Base-by-base conservation (phyloP, 805 yeast genomes). In the Saturnispora ahearnii region DNA sequence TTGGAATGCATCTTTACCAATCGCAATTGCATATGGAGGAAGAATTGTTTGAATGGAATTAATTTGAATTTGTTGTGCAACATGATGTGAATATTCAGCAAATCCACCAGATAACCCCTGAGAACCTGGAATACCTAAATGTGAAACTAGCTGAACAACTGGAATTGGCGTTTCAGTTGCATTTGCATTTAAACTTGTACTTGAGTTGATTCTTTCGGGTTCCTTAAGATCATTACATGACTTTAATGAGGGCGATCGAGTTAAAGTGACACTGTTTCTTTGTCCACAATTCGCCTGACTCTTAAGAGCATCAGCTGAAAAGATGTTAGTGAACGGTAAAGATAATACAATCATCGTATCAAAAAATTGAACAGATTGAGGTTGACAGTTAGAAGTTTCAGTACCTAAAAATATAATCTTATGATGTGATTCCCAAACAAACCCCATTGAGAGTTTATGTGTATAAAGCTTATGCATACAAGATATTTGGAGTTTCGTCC, bases 401-500 rank as follows among this genome's bases (percentile, higher is more conserved):
- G 40, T 18, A 18, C 93, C 93, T 33, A 85, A 57, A 29, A 83
- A 63, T 1, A 82, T 66, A 1, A 82, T 79, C 60, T 79, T 81
- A 59, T 85, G 91, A 62, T 85, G 95, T 0, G 90, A 82, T 31
- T 74, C 75, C 95, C 95, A 85, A 1, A 79, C 79, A 63, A 76
- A 81, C 0, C 84, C 79, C 53, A 79, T 81, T 78, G 86, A 79
- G 46, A 82, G 73, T 47, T 83, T 67, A 58, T 82, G 86, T 2
- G 76, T 70, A 30, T 75, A 75, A 31, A 72, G 66, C 44, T 73
- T 76, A 54, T 77, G 81, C 44, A 74, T 72, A 57, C 82, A 70
- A 61, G 73, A 70, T 40, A 73, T 73, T 13, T 78, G 81, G 24
- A 85, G 63, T 49, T 81, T 68, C 0, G 84, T 76, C 90, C 91